Evolutionary conservation across 139 green algal genomes (phyloP), one percentile per base, ranked within the genome.

Genomic region (Pseudopediastrum boryanum): DNA sequence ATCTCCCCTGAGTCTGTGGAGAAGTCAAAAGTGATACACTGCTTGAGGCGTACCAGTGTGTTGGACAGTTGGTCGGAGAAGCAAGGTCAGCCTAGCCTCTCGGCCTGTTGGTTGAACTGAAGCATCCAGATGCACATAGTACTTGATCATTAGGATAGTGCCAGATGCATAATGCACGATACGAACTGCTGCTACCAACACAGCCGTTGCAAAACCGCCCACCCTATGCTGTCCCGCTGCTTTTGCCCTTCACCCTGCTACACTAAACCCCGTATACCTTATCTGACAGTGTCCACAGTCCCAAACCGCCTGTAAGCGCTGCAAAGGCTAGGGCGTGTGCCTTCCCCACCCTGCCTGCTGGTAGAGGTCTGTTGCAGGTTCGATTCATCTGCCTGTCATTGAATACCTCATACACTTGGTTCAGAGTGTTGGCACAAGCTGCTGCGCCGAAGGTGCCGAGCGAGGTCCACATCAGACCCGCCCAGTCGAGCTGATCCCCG

Each of bases 371-470:
- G 38, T 88, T 85, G 66, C 74, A 81, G n/a, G 97, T 99, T 16
- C 97, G 83, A 31, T 86, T 89, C 97, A 98, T 99, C 4, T 84
- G 68, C 0, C 68, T 68, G 84, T 99, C 95, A 29, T 94, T 95
- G 16, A 74, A 35, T 2, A 94, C 71, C 79, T 98, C 95, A 70
- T 96, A 95, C n/a, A 94, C 67, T 84, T 99, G 97, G 75, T 99
- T 99, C 1, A 98, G 77, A 0, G 96, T 92, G 87, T 99, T 99
- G 74, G 97, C 97, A 27, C 87, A 94, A 1, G 94, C 91, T 25
- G 96, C 88, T 27, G 87, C 88, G 0, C 91, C 86, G 39, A 97
- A 86, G 3, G 97, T 99, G 41, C 97, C 97, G 4, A 98, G 42
- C 2, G 83, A 91, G 2, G 94, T 97, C 90, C 89, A 97, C 2